Conservation (phyloP, 345 rosid genomes). For the Acer yangbiense region DNA sequence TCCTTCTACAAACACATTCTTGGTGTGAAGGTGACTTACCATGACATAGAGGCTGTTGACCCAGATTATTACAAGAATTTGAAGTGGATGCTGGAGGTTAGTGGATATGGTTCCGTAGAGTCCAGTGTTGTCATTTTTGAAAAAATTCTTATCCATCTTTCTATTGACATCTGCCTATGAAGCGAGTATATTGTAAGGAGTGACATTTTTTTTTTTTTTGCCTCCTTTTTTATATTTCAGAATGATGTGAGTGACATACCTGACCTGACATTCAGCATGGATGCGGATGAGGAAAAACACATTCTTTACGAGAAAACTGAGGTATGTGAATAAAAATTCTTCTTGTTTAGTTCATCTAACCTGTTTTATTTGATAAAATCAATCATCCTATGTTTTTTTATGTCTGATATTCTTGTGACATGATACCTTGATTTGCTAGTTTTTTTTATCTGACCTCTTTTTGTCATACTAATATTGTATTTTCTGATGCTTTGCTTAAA, state of each 20-base stretch:
- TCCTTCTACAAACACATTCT: slow-evolving; percentile 96
- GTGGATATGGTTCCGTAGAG: slow-evolving; percentile 24
- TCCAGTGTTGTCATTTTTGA: background rate
- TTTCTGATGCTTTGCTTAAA: slow-evolving; percentile 23
- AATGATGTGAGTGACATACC: slow-evolving; percentile 84
- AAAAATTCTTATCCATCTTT: background rate
- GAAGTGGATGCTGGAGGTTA: slow-evolving; percentile 98
- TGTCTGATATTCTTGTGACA: background rate
- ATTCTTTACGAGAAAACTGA: slow-evolving; percentile 94
- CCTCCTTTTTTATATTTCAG: slow-evolving; percentile 40
- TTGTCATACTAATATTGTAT: background rate
- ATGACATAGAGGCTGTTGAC: slow-evolving; percentile 99
- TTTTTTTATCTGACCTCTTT: background rate
- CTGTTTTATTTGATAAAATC: background rate
- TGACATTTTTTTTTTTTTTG: slow-evolving; percentile 6
- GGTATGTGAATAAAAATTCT: slow-evolving; percentile 39
- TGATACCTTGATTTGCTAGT: background rate
- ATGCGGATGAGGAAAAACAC: slow-evolving; percentile 96
- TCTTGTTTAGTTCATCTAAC: background rate
- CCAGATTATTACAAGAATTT: slow-evolving; percentile 96
- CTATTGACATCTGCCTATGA: background rate
- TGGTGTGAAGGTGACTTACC: slow-evolving; percentile 95
- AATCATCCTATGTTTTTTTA: background rate
- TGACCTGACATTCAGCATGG: slow-evolving; percentile 97
- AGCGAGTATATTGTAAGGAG: background rate